Evolutionary conservation across 345 rosid genomes (phyloP), one percentile per base, ranked within the genome.

Genomic region (Citrus reticulata): DNA sequence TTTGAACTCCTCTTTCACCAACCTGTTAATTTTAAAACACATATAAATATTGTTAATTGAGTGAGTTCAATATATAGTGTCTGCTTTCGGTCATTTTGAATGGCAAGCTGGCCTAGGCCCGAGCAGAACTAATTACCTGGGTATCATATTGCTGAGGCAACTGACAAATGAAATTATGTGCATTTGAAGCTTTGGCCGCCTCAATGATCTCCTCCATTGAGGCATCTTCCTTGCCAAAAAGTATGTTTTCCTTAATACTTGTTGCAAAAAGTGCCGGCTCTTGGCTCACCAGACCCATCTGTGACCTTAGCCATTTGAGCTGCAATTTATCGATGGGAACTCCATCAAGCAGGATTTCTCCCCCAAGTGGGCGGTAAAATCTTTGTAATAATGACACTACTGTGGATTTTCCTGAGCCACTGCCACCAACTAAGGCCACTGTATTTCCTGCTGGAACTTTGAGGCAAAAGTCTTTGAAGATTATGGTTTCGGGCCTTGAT

Each of bases 361-460:
- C 97, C 4, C 74, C 69, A 3, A 87, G 37, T 22, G 97, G 96
- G 74, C 90, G 9, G 40, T 37, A 37, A 37, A 37, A 37, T 83
- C 96, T 90, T 51, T 95, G 95, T 77, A 93, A 73, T 11, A 90
- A 87, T 14, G 98, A 91, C 74, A 94, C 89, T 19, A 87, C 93
- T 0, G 92, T 92, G 20, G 98, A 94, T 84, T 92, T 94, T 1
- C 97, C 97, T 0, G 98, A 94, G 7, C 98, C 98, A 58, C 98
- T 94, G 32, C 95, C 87, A 3, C 98, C 97, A 37, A 94, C 98
- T 70, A 93, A 79, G 54, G 98, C 98, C 72, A 90, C 84, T 1
- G 95, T 91, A 76, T 78, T 91, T 20, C 93, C 97, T 0, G 94
- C 81, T 2, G 93, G 92, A 4, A 93, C 70, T 60, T 68, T 83